phyloP scores from a whole-genome alignment of 106 monocot genomes.

The Platanthera zijinensis region DNA sequence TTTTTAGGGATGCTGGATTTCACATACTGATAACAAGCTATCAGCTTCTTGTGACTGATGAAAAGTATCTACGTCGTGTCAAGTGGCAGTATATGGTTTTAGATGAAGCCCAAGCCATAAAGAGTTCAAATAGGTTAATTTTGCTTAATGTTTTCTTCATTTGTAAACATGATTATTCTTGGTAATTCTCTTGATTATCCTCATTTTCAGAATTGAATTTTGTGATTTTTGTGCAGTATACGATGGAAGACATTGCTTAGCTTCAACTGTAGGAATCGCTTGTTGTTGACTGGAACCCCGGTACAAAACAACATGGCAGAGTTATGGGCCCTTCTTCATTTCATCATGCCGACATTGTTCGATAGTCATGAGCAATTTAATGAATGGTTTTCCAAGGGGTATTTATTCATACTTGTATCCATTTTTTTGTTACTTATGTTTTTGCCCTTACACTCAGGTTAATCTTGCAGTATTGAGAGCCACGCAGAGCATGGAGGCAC shows the following conservation, averaged over 20 bases:
- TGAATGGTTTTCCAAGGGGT: constrained; percentile 99
- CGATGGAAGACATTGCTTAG: constrained; percentile 96
- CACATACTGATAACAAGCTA: constrained; percentile 98
- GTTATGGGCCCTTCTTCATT: constrained; percentile 97
- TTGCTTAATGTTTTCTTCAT: background rate
- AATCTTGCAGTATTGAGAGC: constrained; percentile 72
- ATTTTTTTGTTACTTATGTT: constrained; percentile 1
- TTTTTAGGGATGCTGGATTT: constrained; percentile 72
- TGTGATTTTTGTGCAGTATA: constrained; percentile 42
- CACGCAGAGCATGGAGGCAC: constrained; percentile 99
- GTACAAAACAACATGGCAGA: constrained; percentile 99
- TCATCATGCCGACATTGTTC: constrained; percentile 99
- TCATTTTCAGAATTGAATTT: background rate
- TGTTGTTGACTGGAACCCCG: constrained; percentile 97
- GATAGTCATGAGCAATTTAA: constrained; percentile 98
- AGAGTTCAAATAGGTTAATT: constrained; percentile 89
- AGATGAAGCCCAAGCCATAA: constrained; percentile 99
- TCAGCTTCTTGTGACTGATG: constrained; percentile 87
- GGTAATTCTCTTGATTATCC: background rate
- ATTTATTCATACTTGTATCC: constrained; percentile 15
- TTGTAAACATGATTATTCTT: background rate
- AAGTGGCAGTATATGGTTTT: constrained; percentile 99
- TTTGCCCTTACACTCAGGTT: constrained; percentile 14
- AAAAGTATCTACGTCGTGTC: constrained; percentile 72
- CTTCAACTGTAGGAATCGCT: constrained; percentile 94